Base-by-base conservation (phyloP, 2,329 filamentous ascomycete genomes). In the Metarhizium guizhouense region DNA sequence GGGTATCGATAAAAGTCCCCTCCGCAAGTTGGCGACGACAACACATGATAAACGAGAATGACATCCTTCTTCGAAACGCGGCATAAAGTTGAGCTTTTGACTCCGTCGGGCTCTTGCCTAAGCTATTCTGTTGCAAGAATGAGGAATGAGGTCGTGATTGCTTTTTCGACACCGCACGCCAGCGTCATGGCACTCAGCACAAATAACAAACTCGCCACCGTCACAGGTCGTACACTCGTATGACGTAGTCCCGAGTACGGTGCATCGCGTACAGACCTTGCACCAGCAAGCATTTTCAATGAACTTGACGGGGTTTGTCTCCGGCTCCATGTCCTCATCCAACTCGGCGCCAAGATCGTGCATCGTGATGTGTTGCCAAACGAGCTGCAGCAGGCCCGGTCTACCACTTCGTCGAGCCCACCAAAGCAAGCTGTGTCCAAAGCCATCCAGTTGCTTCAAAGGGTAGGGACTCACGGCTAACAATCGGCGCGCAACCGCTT, bases 221-320 rank as follows among this genome's bases (percentile, higher is more conserved):
- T 62, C 54, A 38, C 60, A 60, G 1, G 48, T 52, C 6, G 47
- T 25, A 29, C 60, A 60, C 29, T 57, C 47, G 13, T 49, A 57
- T 1, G 51, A 55, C 13, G 18, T 50, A 13, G 38, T 56, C 20
- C 13, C 34, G 16, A 38, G 30, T 18, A 42, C 53, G n/a, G 32
- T 59, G 42, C 59, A 57, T 2, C 56, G 49, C 3, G 56, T 58
- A 20, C 60, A 62, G 4, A 59, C 34, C 40, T 59, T 52, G 50
- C 60, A 61, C 58, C 56, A 59, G 38, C 54, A 58, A 2, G 36
- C 48, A 2, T 51, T 25, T 5, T 36, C 30, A 0, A 48, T 29
- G 29, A 57, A 57, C 30, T 8, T 25, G 18, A 49, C 20, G 2
- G 38, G 25, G 8, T 16, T 42, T 4, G 34, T 16, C 1, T 11